Conservation (phyloP, 2,329 filamentous ascomycete species). For the Phialocephala subalpina region DNA sequence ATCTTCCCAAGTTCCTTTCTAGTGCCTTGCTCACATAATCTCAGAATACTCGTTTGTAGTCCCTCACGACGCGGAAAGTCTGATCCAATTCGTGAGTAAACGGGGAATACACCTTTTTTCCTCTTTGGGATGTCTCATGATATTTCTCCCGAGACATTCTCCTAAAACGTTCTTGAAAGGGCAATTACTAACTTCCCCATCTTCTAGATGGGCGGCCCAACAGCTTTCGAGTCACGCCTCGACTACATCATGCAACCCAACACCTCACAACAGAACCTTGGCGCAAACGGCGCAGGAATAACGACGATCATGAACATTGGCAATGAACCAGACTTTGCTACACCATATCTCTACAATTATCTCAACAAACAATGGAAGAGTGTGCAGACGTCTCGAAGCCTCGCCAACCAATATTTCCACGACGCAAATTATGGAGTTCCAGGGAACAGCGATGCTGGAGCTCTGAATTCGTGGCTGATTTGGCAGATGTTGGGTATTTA, state of each 20-base stretch:
- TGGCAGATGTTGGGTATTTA: conserved; percentile 53
- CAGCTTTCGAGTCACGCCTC: conserved; percentile 64
- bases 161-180: too few species aligned
- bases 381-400: conserved; percentile 62
- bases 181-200: too few species aligned
- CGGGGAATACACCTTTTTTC: too few species aligned
- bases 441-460: conserved; percentile 73
- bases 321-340: conserved; percentile 69
- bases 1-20: not conserved
- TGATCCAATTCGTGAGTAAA: conserved; percentile 58
- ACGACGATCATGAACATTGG: conserved; percentile 62
- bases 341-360: conserved; percentile 74
- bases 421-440: conserved; percentile 66
- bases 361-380: conserved; percentile 59
- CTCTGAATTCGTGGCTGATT: conserved; percentile 52
- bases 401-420: conserved; percentile 70
- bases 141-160: too few species aligned
- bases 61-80: conserved; percentile 57
- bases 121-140: too few species aligned
- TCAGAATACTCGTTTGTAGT: conserved; percentile 27
- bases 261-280: conserved; percentile 8
- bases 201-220: conserved; percentile 68
- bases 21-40: not conserved
- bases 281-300: conserved; percentile 53
- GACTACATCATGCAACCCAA: conserved; percentile 55